A percentile compares a stretch with the other conserved stretches of the same genome.
Evolutionary conservation across 73 alveolate genomes (phyloP).

Genomic region (Blepharisma stoltei): DNA sequence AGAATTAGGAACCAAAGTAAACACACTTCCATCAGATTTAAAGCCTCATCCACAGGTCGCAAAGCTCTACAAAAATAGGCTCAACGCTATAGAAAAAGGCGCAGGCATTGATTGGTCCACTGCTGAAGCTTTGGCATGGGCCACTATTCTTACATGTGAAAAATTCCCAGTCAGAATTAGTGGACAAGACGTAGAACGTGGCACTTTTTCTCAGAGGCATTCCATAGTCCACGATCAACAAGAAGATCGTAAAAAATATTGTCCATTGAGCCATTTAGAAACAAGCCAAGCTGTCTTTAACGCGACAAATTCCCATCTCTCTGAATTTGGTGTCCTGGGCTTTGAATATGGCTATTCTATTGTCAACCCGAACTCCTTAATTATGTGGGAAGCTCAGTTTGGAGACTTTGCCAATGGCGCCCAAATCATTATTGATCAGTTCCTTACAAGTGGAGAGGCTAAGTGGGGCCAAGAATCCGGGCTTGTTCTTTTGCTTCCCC

Average conservation of each 20-base stretch:
- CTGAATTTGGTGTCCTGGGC: slow-evolving; percentile 69
- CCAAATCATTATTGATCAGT: slow-evolving; percentile 75
- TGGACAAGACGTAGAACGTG: slow-evolving; percentile 97
- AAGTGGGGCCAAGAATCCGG: slow-evolving; percentile 88
- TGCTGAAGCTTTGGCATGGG: slow-evolving; percentile 94
- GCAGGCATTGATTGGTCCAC: slow-evolving; percentile 92
- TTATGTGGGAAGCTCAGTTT: slow-evolving; percentile 91
- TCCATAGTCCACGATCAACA: slow-evolving; percentile 63
- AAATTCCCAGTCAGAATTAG: slow-evolving; percentile 74
- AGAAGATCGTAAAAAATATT: slow-evolving; percentile 54
- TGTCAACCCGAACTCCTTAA: slow-evolving; percentile 76
- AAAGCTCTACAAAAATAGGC: slow-evolving; percentile 66
- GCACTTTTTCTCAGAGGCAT: slow-evolving; percentile 95
- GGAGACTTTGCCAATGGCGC: slow-evolving; percentile 83
- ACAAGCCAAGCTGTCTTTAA: slow-evolving; percentile 48
- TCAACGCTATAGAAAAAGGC: slow-evolving; percentile 72
- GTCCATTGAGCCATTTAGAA: slow-evolving; percentile 35
- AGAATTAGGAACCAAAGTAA: slow-evolving; percentile 57
- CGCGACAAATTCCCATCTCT: slow-evolving; percentile 61
- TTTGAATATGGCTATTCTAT: slow-evolving; percentile 68
- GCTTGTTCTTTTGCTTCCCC: slow-evolving; percentile 84
- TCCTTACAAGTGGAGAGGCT: slow-evolving; percentile 85
- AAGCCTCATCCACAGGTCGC: slow-evolving; percentile 63
- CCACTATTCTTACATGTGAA: slow-evolving; percentile 82
- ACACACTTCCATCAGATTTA: slow-evolving; percentile 61